phyloP scores from a whole-genome alignment of 495 filamentous ascomycete species.

The Podospora bellae-mahoneyi region DNA sequence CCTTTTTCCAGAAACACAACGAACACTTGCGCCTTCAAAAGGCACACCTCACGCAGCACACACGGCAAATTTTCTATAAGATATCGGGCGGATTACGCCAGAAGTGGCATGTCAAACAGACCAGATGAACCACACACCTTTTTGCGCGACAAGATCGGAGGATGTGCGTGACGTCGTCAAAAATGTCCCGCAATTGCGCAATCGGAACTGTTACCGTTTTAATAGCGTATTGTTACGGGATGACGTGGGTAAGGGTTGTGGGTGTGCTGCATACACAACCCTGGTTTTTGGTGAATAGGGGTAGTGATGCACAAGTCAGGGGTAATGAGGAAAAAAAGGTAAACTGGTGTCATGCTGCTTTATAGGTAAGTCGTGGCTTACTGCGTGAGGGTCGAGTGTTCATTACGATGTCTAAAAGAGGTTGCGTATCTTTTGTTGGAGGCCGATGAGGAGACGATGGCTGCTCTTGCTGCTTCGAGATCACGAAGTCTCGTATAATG shows the following conservation, averaged over 20 bases:
- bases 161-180: neutral
- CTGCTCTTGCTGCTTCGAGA: too few species aligned
- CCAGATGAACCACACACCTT: neutral
- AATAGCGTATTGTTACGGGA: neutral
- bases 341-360: too few species aligned
- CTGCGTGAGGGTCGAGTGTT: too few species aligned
- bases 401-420: too few species aligned
- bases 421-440: too few species aligned
- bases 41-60: neutral
- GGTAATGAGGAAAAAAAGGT: neutral
- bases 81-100: neutral
- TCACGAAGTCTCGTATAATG: too few species aligned
- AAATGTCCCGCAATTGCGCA: constrained; percentile 6
- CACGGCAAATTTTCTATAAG: neutral
- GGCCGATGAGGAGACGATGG: too few species aligned
- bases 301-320: neutral
- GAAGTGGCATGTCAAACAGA: neutral
- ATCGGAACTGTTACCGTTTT: neutral
- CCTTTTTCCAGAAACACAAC: neutral
- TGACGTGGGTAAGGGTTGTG: neutral
- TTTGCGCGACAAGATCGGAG: neutral
- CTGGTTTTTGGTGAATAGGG: neutral
- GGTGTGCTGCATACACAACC: neutral
- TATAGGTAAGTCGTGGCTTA: too few species aligned
- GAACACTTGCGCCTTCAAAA: neutral